Conservation (phyloP, 2,329 filamentous ascomycete species). For the Coniochaeta sp. region DNA sequence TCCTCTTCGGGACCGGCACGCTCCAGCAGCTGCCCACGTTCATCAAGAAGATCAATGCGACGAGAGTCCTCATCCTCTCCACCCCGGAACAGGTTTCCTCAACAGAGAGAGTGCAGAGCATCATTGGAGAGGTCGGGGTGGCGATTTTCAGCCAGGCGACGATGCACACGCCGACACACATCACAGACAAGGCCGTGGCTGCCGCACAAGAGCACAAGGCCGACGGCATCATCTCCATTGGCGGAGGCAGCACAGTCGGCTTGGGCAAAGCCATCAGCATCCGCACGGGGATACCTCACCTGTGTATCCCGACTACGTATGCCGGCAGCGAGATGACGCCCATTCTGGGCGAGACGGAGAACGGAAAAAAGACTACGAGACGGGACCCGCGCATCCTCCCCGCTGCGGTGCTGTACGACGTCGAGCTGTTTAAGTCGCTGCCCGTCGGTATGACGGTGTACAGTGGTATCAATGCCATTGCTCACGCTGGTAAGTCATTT, state of each 20-base stretch:
- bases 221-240: slow-evolving; percentile 52
- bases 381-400: slow-evolving; percentile 53
- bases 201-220: slow-evolving; percentile 35
- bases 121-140: slow-evolving; percentile 23
- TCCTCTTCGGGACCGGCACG: slow-evolving; percentile 48
- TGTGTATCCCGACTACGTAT: slow-evolving; percentile 49
- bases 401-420: slow-evolving; percentile 56
- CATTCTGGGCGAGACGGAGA: slow-evolving; percentile 53
- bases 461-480: slow-evolving; percentile 14
- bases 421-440: slow-evolving; percentile 52
- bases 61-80: slow-evolving; percentile 43
- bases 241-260: slow-evolving; percentile 55
- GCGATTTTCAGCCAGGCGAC: slow-evolving; percentile 30
- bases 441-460: slow-evolving; percentile 42
- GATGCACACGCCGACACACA: slow-evolving; percentile 54
- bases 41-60: slow-evolving; percentile 32
- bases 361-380: slow-evolving; percentile 49
- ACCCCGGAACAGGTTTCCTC: slow-evolving; percentile 42
- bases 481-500: slow-evolving; percentile 5
- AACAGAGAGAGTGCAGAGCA: slow-evolving; percentile 32
- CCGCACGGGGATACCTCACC: slow-evolving; percentile 38
- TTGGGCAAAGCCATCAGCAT: slow-evolving; percentile 53
- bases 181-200: slow-evolving; percentile 50
- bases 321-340: slow-evolving; percentile 58
- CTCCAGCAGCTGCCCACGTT: slow-evolving; percentile 36